Percentiles rank a stretch among this genome's conserved stretches.
Conservation (phyloP, 176 grass and related monocot genomes). For the Metroxylon sagu region DNA sequence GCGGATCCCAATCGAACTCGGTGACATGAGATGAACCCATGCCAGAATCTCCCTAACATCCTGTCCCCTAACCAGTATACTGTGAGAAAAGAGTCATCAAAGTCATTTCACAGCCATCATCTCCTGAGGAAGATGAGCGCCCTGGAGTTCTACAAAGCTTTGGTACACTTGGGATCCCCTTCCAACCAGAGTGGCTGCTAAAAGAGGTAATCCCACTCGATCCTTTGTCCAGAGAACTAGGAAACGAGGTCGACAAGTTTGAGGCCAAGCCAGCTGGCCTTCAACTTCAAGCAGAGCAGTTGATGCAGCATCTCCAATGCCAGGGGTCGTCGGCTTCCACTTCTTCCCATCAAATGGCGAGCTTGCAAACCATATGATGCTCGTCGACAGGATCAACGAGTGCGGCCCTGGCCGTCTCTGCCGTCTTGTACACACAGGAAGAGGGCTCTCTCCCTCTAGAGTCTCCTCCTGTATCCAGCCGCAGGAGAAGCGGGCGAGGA, state of each 20-base stretch:
- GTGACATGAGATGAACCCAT: slow-evolving; percentile 49
- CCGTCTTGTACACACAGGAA: slow-evolving; percentile 81
- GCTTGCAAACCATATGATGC: slow-evolving; percentile 79
- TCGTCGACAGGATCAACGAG: slow-evolving; percentile 57
- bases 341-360: slow-evolving; percentile 76
- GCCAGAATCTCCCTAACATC: slow-evolving; percentile 52
- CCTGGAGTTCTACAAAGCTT: slow-evolving; percentile 35
- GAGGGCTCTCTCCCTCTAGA: slow-evolving; percentile 52
- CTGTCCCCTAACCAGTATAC: slow-evolving; percentile 44
- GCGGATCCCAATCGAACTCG: slow-evolving; percentile 27
- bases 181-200: slow-evolving; percentile 21
- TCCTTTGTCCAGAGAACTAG: slow-evolving; percentile 46
- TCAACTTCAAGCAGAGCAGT: slow-evolving; percentile 5
- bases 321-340: slow-evolving; percentile 46
- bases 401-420: slow-evolving; percentile 61
- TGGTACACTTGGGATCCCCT: slow-evolving; percentile 24
- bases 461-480: slow-evolving; percentile 91
- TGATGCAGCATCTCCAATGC: slow-evolving; percentile 7
- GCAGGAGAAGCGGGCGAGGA: slow-evolving; percentile 53
- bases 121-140: slow-evolving; percentile 26
- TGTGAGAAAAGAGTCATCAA: slow-evolving; percentile 43
- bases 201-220: slow-evolving; percentile 13
- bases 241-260: not conserved
- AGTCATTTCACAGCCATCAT: slow-evolving; percentile 31
- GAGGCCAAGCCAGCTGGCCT: slow-evolving; percentile 35